These are phyloP conservation scores for Plasmodium gonderi DNA, from an alignment of 169 alveolate species.

Conservation along the genomic window DNA sequence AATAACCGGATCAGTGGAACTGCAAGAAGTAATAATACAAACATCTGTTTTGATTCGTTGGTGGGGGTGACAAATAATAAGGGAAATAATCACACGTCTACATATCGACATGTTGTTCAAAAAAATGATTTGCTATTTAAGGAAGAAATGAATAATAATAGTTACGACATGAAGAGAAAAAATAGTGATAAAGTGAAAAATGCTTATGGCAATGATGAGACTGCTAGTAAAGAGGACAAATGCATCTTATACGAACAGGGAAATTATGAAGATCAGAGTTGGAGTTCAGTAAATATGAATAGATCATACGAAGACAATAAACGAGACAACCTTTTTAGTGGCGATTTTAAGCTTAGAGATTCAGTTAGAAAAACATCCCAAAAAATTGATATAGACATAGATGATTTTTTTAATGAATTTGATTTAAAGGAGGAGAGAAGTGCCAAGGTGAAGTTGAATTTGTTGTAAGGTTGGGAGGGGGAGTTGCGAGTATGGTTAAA, in stretches of 20 bases:
- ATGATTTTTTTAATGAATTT: slow-evolving; percentile 67
- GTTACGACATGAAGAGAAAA: background rate
- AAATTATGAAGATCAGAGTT: background rate
- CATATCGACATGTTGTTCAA: background rate
- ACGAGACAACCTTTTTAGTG: background rate
- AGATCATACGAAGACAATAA: background rate
- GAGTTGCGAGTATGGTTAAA: background rate
- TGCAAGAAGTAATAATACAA: too few species aligned
- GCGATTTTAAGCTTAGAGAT: background rate
- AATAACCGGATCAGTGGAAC: too few species aligned
- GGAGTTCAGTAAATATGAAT: background rate
- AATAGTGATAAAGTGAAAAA: background rate
- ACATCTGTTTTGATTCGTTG: too few species aligned
- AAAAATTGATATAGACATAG: slow-evolving; percentile 27
- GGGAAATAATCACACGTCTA: too few species aligned
- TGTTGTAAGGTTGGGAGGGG: background rate
- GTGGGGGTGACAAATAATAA: too few species aligned
- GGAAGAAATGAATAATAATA: background rate
- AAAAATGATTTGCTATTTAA: background rate
- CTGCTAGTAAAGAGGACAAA: background rate
- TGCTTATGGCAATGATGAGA: background rate
- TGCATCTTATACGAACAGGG: background rate
- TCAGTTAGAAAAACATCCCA: slow-evolving; percentile 2
- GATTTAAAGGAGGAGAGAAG: slow-evolving; percentile 14
- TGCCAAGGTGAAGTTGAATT: slow-evolving; percentile 24